Percentiles rank a stretch among this genome's conserved stretches.
Evolutionary conservation across 371 early-diverging fungal genomes (phyloP).

Genomic region (Mortierella sp.): DNA sequence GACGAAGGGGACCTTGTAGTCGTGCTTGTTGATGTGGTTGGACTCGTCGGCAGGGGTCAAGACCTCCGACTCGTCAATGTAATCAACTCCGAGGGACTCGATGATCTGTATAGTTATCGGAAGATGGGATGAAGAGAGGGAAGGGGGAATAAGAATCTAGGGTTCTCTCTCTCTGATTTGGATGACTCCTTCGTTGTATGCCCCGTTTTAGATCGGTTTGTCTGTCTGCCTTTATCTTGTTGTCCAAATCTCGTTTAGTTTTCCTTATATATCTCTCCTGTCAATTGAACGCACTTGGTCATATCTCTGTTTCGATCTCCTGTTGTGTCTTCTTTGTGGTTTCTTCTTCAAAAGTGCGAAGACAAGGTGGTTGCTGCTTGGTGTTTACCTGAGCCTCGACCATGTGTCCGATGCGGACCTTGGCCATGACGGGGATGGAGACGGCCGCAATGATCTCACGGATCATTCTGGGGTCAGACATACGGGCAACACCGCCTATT

Average conservation of each 20-base stretch:
- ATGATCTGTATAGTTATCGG: slow-evolving; percentile 75
- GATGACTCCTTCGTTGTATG: not conserved
- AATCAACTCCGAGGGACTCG: slow-evolving; percentile 92
- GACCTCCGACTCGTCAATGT: slow-evolving; percentile 98
- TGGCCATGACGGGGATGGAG: slow-evolving; percentile 99
- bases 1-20: slow-evolving; percentile 94
- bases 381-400: slow-evolving; percentile 87
- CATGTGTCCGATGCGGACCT: slow-evolving; percentile 98
- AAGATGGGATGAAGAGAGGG: not conserved
- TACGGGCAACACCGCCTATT: slow-evolving; percentile 96
- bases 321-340: not conserved
- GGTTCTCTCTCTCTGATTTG: not conserved
- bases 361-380: too few species aligned
- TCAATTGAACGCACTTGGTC: not conserved
- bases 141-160: not conserved
- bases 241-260: not conserved
- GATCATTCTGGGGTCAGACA: slow-evolving; percentile 99
- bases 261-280: not conserved
- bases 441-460: slow-evolving; percentile 95
- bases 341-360: not conserved
- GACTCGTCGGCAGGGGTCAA: slow-evolving; percentile 95
- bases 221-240: not conserved
- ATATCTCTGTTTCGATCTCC: not conserved
- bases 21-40: slow-evolving; percentile 95
- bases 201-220: not conserved